phyloP scores from a whole-genome alignment of 768 basidiomycete genomes.

The Leccinum longicurvipes region DNA sequence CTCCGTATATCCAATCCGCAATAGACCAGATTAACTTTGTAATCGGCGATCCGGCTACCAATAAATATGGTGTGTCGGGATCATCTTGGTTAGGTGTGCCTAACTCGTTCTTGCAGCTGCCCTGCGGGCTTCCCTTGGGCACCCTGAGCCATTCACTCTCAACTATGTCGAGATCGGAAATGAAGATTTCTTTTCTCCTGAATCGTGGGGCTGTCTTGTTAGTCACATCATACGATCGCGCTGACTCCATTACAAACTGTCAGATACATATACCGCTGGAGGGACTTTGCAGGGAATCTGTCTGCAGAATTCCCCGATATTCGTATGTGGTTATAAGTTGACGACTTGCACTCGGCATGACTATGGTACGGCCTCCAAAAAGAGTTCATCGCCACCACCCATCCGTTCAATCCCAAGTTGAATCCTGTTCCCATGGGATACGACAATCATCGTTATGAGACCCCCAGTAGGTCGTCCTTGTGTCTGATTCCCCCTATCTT shows the following conservation, averaged over 20 bases:
- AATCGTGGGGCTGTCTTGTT: slow-evolving; percentile 27
- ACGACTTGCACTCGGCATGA: slow-evolving; percentile 5
- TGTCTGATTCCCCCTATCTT: background rate
- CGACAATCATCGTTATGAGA: slow-evolving; percentile 58
- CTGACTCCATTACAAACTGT: background rate
- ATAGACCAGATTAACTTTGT: slow-evolving; percentile 64
- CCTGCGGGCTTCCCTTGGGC: slow-evolving; percentile 53
- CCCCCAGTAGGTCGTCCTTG: slow-evolving; percentile 29
- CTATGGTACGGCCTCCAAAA: background rate
- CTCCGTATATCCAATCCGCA: slow-evolving; percentile 52
- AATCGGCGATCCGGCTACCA: slow-evolving; percentile 50
- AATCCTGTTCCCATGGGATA: slow-evolving; percentile 49
- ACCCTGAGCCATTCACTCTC: slow-evolving; percentile 49
- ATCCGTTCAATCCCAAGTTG: slow-evolving; percentile 42
- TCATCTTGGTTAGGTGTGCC: background rate
- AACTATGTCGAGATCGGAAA: slow-evolving; percentile 55
- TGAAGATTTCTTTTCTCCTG: slow-evolving; percentile 46
- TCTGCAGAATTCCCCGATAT: slow-evolving; percentile 48
- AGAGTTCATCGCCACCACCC: slow-evolving; percentile 59
- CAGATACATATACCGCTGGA: slow-evolving; percentile 55
- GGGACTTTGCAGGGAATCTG: slow-evolving; percentile 42
- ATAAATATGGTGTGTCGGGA: slow-evolving; percentile 29
- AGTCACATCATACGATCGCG: background rate
- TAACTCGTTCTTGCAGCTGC: slow-evolving; percentile 34
- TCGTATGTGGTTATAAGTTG: slow-evolving; percentile 31